Percentiles rank a stretch among this genome's conserved stretches.
Evolutionary conservation across 208 protist genomes (phyloP).

Genomic region (Leptomonas pyrrhocoris): DNA sequence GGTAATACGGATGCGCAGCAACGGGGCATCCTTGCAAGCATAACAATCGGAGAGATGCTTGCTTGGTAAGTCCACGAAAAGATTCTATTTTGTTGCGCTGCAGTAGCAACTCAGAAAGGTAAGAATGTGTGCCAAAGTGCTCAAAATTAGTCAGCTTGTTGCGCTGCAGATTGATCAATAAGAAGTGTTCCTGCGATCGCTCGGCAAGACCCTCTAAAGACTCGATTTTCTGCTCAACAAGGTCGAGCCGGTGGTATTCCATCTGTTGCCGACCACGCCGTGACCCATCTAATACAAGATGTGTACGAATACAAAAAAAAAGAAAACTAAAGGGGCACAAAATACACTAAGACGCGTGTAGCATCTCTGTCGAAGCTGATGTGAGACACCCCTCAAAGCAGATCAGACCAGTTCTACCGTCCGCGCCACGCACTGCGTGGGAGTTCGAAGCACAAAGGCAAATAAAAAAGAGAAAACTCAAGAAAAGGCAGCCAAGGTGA

Average conservation of each 20-base stretch:
- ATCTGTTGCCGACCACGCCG: conserved; percentile 17
- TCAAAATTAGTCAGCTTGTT: conserved; percentile 68
- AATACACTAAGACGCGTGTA: neutral
- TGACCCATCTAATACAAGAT: neutral
- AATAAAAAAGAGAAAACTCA: too few species aligned
- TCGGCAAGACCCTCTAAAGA: conserved; percentile 55
- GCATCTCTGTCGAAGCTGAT: neutral
- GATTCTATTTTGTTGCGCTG: conserved; percentile 59
- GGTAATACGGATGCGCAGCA: conserved; percentile 69
- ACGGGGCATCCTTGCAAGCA: conserved; percentile 71
- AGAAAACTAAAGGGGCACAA: neutral
- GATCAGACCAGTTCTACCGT: too few species aligned
- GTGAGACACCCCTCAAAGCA: too few species aligned
- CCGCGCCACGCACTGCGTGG: too few species aligned
- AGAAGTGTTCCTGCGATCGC: conserved; percentile 46
- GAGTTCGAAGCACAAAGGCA: too few species aligned
- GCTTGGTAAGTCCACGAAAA: conserved; percentile 73
- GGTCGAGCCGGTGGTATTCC: conserved; percentile 54
- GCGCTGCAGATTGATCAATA: conserved; percentile 60
- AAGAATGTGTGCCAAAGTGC: conserved; percentile 78
- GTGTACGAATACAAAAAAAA: too few species aligned
- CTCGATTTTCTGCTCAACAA: conserved; percentile 46
- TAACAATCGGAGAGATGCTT: conserved; percentile 55
- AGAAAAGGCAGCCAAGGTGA: too few species aligned
- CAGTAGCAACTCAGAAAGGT: conserved; percentile 59